Conservation (phyloP, 2,329 filamentous ascomycete genomes). For the Malbranchea cinnamomea region DNA sequence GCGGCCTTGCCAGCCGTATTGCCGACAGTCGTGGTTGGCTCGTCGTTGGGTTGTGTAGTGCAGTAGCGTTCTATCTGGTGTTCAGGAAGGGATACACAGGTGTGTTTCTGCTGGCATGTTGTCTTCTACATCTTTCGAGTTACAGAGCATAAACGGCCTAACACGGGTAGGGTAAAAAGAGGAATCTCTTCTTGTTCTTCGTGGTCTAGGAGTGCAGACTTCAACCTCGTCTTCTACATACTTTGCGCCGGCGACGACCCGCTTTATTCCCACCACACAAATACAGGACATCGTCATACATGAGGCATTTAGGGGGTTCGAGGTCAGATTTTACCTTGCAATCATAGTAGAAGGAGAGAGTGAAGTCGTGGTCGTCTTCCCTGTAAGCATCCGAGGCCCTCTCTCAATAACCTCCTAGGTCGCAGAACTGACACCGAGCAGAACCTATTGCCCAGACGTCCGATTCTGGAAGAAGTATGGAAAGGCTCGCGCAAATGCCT, state of each 20-base stretch:
- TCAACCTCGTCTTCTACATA: slow-evolving; percentile 55
- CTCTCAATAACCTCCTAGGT: too few species aligned
- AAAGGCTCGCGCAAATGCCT: slow-evolving; percentile 68
- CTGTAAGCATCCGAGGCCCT: slow-evolving; percentile 39
- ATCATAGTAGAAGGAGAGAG: slow-evolving; percentile 82
- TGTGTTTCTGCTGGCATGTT: slow-evolving; percentile 16
- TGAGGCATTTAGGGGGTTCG: slow-evolving; percentile 86
- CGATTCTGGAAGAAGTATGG: slow-evolving; percentile 79
- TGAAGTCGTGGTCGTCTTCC: slow-evolving; percentile 89
- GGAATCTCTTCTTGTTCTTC: slow-evolving; percentile 77
- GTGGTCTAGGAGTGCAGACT: slow-evolving; percentile 83
- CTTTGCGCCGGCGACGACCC: slow-evolving; percentile 45
- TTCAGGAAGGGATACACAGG: slow-evolving; percentile 37
- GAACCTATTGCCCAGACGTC: slow-evolving; percentile 55
- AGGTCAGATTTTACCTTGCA: slow-evolving; percentile 75
- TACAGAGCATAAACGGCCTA: neutral
- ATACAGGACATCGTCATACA: slow-evolving; percentile 91
- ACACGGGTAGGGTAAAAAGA: slow-evolving; percentile 38
- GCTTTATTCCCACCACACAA: slow-evolving; percentile 77
- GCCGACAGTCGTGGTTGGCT: slow-evolving; percentile 28
- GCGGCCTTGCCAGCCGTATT: slow-evolving; percentile 19
- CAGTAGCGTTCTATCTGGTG: slow-evolving; percentile 29
- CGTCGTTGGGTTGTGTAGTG: slow-evolving; percentile 25
- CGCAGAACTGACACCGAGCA: neutral
- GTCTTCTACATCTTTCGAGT: slow-evolving; percentile 9